A percentile compares a stretch with the other conserved stretches of the same genome.
Conservation (phyloP, 345 rosid species). For the Balakata baccata region DNA sequence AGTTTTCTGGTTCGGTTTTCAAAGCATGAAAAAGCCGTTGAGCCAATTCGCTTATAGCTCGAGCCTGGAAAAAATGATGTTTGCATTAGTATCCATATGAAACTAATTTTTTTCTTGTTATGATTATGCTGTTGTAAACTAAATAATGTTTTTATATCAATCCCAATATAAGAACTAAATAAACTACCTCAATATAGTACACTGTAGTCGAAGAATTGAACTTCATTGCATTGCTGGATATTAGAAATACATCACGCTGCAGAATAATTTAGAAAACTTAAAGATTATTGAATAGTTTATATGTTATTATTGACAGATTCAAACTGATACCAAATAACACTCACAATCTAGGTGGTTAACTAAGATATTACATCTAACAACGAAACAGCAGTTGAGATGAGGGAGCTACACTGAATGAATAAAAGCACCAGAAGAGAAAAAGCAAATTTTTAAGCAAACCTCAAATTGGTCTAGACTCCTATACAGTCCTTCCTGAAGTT, state of each 20-base stretch:
- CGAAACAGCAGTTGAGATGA: neutral
- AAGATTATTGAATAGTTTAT: no score
- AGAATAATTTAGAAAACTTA: neutral
- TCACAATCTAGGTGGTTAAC: neutral
- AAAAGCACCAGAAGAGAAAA: neutral
- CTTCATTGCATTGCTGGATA: slow-evolving; percentile 30
- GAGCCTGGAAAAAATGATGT: slow-evolving; percentile 19
- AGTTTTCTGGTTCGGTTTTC: slow-evolving; percentile 23
- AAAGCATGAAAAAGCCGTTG: slow-evolving; percentile 10
- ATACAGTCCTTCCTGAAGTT: slow-evolving; percentile 32
- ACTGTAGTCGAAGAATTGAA: slow-evolving; percentile 23
- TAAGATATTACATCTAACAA: neutral
- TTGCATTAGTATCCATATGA: neutral
- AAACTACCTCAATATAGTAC: slow-evolving; percentile 20
- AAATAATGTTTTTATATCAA: neutral
- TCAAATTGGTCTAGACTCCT: slow-evolving; percentile 27
- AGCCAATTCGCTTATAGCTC: slow-evolving; percentile 17
- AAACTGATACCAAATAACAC: neutral
- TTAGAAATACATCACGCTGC: slow-evolving; percentile 33
- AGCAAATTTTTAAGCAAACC: slow-evolving; percentile 16
- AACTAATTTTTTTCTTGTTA: neutral
- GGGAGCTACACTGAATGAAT: neutral
- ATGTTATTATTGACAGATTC: neutral
- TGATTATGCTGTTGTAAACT: neutral
- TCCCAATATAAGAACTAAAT: neutral